Percentiles rank a stretch among this genome's conserved stretches.
Evolutionary conservation across 2,329 filamentous ascomycete species (phyloP).

Genomic region (Emericellopsis cladophorae): DNA sequence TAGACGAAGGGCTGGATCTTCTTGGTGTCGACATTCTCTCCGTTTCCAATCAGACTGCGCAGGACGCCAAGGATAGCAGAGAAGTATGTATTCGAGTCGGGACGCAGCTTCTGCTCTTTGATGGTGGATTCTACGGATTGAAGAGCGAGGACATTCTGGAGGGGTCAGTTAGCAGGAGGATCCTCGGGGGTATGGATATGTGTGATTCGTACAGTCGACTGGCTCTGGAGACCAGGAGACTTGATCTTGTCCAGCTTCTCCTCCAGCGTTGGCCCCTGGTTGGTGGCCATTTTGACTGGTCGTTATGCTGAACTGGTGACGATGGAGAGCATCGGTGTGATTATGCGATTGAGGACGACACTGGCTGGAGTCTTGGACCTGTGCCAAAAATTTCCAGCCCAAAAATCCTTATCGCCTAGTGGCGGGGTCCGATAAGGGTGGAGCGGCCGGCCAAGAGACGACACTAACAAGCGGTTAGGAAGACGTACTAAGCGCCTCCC

Average conservation of each 20-base stretch:
- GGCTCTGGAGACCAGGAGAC: slow-evolving; percentile 89
- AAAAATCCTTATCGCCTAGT: slow-evolving; percentile 4
- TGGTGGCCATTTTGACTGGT: slow-evolving; percentile 2
- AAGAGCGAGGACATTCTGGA: slow-evolving; percentile 71
- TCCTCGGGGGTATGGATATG: slow-evolving; percentile 8
- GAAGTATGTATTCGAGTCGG: slow-evolving; percentile 85
- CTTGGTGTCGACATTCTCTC: slow-evolving; percentile 63
- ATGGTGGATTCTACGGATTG: slow-evolving; percentile 88
- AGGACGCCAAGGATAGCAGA: slow-evolving; percentile 86
- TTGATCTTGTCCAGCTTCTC: slow-evolving; percentile 97
- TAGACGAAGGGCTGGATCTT: slow-evolving; percentile 82
- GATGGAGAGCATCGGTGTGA: background rate
- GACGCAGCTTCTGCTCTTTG: slow-evolving; percentile 71
- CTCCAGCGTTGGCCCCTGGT: slow-evolving; percentile 38
- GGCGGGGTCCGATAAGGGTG: slow-evolving; percentile 3
- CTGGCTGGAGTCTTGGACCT: background rate
- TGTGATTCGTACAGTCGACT: slow-evolving; percentile 60
- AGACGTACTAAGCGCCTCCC: no score
- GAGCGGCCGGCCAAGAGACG: background rate
- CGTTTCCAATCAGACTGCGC: slow-evolving; percentile 54
- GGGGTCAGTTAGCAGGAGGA: slow-evolving; percentile 4
- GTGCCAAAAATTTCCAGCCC: background rate
- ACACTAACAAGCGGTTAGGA: background rate
- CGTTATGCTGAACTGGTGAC: background rate
- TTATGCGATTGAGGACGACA: no score